Percentiles rank a stretch among this genome's conserved stretches.
These are phyloP conservation scores for Hordeum vulgare DNA, from an alignment of 176 grass and related monocot species.

Conservation along the genomic window DNA sequence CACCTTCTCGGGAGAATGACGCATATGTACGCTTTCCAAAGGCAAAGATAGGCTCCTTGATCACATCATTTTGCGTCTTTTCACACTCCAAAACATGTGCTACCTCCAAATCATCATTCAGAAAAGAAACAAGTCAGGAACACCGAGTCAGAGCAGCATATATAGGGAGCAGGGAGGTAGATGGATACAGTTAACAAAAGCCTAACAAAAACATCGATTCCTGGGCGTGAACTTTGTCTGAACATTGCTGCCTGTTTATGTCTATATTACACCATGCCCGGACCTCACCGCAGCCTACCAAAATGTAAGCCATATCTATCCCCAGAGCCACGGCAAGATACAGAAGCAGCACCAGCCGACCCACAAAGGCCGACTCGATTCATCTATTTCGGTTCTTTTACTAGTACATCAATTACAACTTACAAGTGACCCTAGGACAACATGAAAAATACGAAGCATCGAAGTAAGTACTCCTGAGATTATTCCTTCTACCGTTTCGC, in stretches of 20 bases:
- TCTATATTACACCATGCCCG: conserved; percentile 33
- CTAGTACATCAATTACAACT: conserved; percentile 24
- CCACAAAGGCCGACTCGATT: conserved; percentile 25
- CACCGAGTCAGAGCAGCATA: not conserved
- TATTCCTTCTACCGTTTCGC: conserved; percentile 35
- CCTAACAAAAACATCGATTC: not conserved
- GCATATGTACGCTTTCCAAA: not conserved
- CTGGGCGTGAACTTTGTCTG: not conserved
- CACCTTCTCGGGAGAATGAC: not conserved
- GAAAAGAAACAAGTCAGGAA: not conserved
- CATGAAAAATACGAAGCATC: conserved; percentile 9
- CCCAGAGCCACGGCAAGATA: conserved; percentile 29
- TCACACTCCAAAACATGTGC: not conserved
- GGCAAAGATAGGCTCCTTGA: not conserved
- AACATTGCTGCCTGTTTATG: conserved; percentile 44
- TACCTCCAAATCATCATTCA: not conserved
- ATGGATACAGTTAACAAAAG: not conserved
- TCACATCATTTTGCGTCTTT: not conserved
- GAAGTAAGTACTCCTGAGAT: conserved; percentile 27
- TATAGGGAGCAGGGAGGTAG: not conserved
- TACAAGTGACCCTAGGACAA: conserved; percentile 39
- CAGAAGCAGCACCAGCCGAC: conserved; percentile 29
- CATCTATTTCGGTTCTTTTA: conserved; percentile 13
- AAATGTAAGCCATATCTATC: conserved; percentile 6
- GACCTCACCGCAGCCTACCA: conserved; percentile 26